These are phyloP conservation scores for Aquilaria malaccensis DNA, from an alignment of 345 rosid genomes.

Conservation along the genomic window DNA sequence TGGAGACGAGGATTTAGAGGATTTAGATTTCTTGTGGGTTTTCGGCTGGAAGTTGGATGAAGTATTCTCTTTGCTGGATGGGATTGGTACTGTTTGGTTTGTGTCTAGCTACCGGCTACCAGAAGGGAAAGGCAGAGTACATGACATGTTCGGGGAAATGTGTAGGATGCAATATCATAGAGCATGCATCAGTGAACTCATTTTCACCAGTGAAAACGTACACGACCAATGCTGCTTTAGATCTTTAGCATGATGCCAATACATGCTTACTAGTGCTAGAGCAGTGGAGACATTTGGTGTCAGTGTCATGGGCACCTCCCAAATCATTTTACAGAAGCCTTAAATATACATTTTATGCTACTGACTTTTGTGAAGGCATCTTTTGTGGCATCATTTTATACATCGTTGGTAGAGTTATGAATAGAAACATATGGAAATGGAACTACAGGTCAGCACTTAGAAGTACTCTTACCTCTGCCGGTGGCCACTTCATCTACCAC, in stretches of 20 bases:
- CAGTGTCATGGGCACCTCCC: slow-evolving; percentile 6
- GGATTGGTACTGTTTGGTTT: slow-evolving; percentile 17
- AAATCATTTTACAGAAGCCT: too few species aligned
- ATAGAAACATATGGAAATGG: not conserved
- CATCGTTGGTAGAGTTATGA: slow-evolving; percentile 1
- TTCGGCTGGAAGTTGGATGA: slow-evolving; percentile 28
- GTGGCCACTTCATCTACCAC: slow-evolving; percentile 27
- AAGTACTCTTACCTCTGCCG: slow-evolving; percentile 24
- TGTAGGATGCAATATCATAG: not conserved
- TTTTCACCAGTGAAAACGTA: too few species aligned
- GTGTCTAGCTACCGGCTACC: slow-evolving; percentile 2
- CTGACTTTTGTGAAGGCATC: not conserved
- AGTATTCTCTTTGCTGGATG: slow-evolving; percentile 9
- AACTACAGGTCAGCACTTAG: not conserved
- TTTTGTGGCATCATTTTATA: too few species aligned
- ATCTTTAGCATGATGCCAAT: not conserved
- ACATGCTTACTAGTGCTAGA: not conserved
- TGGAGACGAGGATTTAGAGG: slow-evolving; percentile 13
- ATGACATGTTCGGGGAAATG: slow-evolving; percentile 12
- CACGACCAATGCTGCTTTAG: not conserved
- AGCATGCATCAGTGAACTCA: too few species aligned
- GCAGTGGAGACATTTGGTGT: not conserved
- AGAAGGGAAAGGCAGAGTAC: slow-evolving; percentile 10
- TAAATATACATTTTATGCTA: not conserved
- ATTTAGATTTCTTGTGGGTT: slow-evolving; percentile 61